Evolutionary conservation across 805 yeast genomes (phyloP), one percentile per base, ranked within the genome.

Genomic region (Vanderwaltozyma verrucispora): DNA sequence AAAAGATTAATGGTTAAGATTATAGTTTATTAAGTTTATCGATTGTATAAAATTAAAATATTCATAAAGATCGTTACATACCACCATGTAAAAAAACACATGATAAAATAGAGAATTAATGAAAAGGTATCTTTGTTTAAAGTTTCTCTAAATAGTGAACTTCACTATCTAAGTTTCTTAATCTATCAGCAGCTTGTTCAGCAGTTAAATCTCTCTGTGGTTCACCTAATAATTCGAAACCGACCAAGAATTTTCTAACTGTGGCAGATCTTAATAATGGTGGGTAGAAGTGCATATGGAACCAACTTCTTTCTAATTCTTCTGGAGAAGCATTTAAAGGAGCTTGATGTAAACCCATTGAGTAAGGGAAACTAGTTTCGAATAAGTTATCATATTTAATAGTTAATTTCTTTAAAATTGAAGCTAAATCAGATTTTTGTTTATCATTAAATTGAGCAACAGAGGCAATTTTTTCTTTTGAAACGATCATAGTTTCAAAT

Each of bases 321-420:
- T 64, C 70, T n/a, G 59, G 65, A 2, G 60, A 54, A 12, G 68
- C 58, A 34, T 64, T 62, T 27, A 77, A 64, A 32, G 82, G 83
- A 8, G 85, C 80, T 59, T 81, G 89, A 58, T 80, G 89, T 14
- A 81, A 58, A 13, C 89, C 89, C 88, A 81, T 80, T 1, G 86
- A 79, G 59, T 80, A 81, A 2, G 88, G 88, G 65, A 81, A 80
- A 23, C 75, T 70, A 5, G 83, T 74, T 53, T 69, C 62, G 56
- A 80, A 80, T 38, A 80, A 63, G 53, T 80, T 80, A 59, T 80
- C 88, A 59, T 80, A 80, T 44, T 75, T 74, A 28, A 67, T 69
- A 3, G 88, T 79, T 41, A 78, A 60, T 27, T 50, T 49, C 43
- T 71, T 68, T 42, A 79, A 47, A 18, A 74, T 65, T 11, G 60